Evolutionary conservation across 2,329 filamentous ascomycete genomes (phyloP), one percentile per base, ranked within the genome.

Genomic region (Phaeosphaeriaceae sp.): DNA sequence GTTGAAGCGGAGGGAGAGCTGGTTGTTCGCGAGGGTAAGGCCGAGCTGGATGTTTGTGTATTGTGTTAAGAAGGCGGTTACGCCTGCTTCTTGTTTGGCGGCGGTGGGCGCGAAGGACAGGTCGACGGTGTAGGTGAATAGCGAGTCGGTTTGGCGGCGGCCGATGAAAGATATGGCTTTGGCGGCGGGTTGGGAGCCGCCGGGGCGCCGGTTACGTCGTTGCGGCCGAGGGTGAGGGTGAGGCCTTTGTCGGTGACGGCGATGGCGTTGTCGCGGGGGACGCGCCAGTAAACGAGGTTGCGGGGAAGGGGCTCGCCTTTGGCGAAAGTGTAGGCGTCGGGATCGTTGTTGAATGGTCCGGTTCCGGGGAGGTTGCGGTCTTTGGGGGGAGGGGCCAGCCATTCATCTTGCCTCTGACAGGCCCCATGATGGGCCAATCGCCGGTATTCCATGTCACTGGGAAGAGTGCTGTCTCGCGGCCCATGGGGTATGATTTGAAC

Each of bases 201-300:
- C 79, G 73, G 16, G 72, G 76, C 67, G 3, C 73, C 80, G 0
- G 82, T 84, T 2, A 86, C 67, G 60, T 85, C 85, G 2, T 79
- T 67, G 1, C 58, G 68, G 0, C 78, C 81, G 0, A 81, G 78
- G 0, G 53, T 70, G 1, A 86, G 28, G 13, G 54, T 38, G 23
- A 61, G 46, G 2, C 56, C 54, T 11, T 56, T 46, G 4, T 48
- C 20, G 2, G 58, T 42, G 7, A 49, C 42, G 2, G 20, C 30
- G n/a, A 58, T 48, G 13, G 76, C 74, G 43, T 76, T 74, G 0
- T 74, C 74, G 41, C 11, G 76, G 64, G 12, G 74, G 77, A 3
- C 81, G 82, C 17, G 84, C 80, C 81, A 85, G 66, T 81, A 71
- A 0, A 80, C 73, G 43, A 85, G 78, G 50, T 85, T 78, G 0